Percentiles rank a stretch among this genome's conserved stretches.
Evolutionary conservation across 345 rosid genomes (phyloP).

Genomic region (Limnanthes douglasii): DNA sequence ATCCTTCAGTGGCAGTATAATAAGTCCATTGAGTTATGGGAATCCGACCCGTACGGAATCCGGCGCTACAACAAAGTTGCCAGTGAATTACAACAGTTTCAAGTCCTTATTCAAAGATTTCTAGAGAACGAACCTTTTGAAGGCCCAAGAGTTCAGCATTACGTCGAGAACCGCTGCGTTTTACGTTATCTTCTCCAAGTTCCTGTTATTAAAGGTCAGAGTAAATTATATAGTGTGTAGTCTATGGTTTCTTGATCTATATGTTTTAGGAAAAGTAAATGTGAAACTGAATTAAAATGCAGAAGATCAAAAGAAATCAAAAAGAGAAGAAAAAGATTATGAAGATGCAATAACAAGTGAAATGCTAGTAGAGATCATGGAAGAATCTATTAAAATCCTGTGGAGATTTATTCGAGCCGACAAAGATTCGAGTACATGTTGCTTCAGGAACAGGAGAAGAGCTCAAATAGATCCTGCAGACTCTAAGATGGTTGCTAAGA

Average conservation of each 20-base stretch:
- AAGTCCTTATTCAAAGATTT: slow-evolving; percentile 76
- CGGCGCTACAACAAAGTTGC: slow-evolving; percentile 73
- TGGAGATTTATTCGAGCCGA: slow-evolving; percentile 59
- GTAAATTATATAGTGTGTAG: too few species aligned
- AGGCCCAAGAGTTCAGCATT: slow-evolving; percentile 68
- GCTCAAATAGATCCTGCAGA: too few species aligned
- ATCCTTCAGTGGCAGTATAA: slow-evolving; percentile 91
- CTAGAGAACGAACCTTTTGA: slow-evolving; percentile 74
- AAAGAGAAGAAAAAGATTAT: too few species aligned
- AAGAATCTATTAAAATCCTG: slow-evolving; percentile 53
- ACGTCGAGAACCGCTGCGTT: slow-evolving; percentile 51
- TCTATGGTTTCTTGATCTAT: too few species aligned
- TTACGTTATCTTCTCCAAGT: slow-evolving; percentile 81
- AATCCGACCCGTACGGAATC: slow-evolving; percentile 42
- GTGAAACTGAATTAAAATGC: too few species aligned
- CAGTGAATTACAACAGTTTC: slow-evolving; percentile 82
- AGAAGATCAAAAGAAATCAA: slow-evolving; percentile 43
- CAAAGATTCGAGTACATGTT: slow-evolving; percentile 23
- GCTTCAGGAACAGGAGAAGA: slow-evolving; percentile 20
- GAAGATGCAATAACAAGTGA: slow-evolving; percentile 31
- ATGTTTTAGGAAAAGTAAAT: too few species aligned
- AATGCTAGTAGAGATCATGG: slow-evolving; percentile 43
- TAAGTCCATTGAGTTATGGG: slow-evolving; percentile 57
- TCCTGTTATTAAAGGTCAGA: slow-evolving; percentile 71
- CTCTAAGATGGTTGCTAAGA: slow-evolving; percentile 24